phyloP scores from a whole-genome alignment of 805 yeast genomes.

The Ogataea pignaliae region DNA sequence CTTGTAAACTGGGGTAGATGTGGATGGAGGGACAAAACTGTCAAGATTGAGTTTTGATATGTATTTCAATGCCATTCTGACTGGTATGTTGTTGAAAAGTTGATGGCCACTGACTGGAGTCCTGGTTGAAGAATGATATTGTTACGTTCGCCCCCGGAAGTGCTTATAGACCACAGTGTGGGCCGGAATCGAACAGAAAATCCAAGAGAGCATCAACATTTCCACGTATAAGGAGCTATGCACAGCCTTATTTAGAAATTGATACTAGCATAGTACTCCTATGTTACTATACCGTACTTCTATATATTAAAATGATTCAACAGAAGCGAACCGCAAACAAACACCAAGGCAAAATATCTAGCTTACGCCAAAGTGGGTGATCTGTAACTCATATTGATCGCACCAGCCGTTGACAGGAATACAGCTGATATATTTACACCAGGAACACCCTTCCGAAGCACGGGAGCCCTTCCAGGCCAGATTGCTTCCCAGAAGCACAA shows the following conservation, averaged over 20 bases:
- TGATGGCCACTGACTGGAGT: too few relatives aligned
- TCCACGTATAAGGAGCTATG: too few relatives aligned
- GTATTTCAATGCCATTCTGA: constrained; percentile 15
- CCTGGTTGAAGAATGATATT: too few relatives aligned
- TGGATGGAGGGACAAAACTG: constrained; percentile 18
- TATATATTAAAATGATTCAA: too few relatives aligned
- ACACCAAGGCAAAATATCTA: background rate
- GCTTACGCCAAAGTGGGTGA: constrained; percentile 3
- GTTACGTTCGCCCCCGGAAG: too few relatives aligned
- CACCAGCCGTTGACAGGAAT: constrained; percentile 72
- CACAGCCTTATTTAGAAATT: too few relatives aligned
- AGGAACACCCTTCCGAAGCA: constrained; percentile 41
- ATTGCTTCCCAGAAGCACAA: constrained; percentile 43
- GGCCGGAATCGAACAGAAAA: too few relatives aligned
- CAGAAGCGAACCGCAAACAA: background rate
- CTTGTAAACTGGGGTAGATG: constrained; percentile 53
- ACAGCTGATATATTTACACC: constrained; percentile 75
- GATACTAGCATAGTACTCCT: too few relatives aligned
- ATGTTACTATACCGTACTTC: too few relatives aligned
- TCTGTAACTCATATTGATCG: constrained; percentile 25
- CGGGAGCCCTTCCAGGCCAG: constrained; percentile 46
- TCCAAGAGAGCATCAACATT: too few relatives aligned
- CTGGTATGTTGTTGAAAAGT: too few relatives aligned
- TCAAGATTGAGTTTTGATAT: constrained; percentile 12
- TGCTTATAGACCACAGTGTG: too few relatives aligned